A percentile compares a stretch with the other conserved stretches of the same genome.
Conservation (phyloP, 2,329 filamentous ascomycete species). For the Penicillium frequentans region DNA sequence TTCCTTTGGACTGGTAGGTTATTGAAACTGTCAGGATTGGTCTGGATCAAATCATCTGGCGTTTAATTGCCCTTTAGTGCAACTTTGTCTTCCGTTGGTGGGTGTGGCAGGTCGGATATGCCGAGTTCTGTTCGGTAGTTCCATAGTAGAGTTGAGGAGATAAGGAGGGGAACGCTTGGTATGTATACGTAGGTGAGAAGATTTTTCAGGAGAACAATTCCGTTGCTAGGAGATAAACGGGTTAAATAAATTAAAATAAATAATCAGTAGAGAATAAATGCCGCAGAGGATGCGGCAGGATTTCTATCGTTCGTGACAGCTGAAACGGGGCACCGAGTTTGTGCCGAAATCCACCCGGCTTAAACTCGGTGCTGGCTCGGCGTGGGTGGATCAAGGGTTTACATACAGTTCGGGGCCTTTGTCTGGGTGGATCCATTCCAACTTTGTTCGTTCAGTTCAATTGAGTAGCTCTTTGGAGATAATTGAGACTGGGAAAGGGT, state of each 20-base stretch:
- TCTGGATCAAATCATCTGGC: neutral
- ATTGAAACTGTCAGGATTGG: neutral
- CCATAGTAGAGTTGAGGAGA: neutral
- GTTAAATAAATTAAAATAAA: neutral
- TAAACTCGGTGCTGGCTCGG: constrained; percentile 15
- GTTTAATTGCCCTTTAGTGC: neutral
- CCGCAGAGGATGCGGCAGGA: neutral
- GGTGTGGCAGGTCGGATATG: neutral
- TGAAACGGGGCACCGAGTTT: constrained; percentile 2
- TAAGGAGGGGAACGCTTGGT: neutral
- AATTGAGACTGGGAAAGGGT: neutral
- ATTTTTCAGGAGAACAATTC: neutral
- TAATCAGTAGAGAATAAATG: neutral
- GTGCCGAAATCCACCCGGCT: constrained; percentile 12
- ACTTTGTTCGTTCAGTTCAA: too few relatives aligned
- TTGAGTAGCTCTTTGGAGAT: neutral
- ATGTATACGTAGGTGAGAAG: neutral
- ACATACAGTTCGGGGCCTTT: too few relatives aligned
- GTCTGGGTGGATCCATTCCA: too few relatives aligned
- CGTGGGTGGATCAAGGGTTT: too few relatives aligned
- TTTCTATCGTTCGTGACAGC: neutral
- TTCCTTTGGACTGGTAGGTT: neutral
- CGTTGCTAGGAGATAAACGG: neutral
- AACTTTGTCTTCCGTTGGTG: neutral
- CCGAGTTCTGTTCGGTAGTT: neutral